Percentiles rank a stretch among this genome's conserved stretches.
Conservation (phyloP, 2,329 filamentous ascomycete species). For the Diaporthe ampelina region DNA sequence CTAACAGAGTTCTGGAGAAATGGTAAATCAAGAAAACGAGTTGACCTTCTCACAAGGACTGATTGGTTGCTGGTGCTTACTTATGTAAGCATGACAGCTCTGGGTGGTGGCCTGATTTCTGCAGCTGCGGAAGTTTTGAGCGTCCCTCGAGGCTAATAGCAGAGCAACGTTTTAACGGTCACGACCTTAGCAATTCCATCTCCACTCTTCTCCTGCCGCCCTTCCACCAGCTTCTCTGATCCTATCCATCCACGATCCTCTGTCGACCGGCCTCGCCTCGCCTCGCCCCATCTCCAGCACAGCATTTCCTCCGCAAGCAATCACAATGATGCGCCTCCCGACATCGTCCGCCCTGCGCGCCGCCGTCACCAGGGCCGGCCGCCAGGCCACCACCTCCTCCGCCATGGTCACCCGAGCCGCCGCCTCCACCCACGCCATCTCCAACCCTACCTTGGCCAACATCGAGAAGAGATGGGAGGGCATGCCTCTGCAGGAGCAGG, state of each 20-base stretch:
- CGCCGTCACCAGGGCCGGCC: slow-evolving; percentile 56
- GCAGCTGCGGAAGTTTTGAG: neutral
- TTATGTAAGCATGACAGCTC: slow-evolving; percentile 29
- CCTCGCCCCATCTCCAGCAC: slow-evolving; percentile 37
- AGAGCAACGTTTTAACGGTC: slow-evolving; percentile 40
- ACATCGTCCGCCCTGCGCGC: slow-evolving; percentile 66
- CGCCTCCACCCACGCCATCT: slow-evolving; percentile 89
- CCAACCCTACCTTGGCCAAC: slow-evolving; percentile 96
- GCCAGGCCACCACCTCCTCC: slow-evolving; percentile 52
- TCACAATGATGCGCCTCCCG: slow-evolving; percentile 68
- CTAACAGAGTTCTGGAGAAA: neutral
- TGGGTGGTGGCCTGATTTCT: slow-evolving; percentile 31
- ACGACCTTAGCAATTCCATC: slow-evolving; percentile 39
- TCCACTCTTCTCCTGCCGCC: slow-evolving; percentile 40
- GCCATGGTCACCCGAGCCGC: slow-evolving; percentile 62
- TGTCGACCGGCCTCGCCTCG: slow-evolving; percentile 43
- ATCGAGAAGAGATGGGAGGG: slow-evolving; percentile 99
- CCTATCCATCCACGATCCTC: slow-evolving; percentile 34
- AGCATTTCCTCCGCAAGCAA: slow-evolving; percentile 23
- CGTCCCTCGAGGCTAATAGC: neutral
- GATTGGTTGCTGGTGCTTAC: slow-evolving; percentile 6
- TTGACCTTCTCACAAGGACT: slow-evolving; percentile 34
- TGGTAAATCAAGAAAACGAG: slow-evolving; percentile 8
- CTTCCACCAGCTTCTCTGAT: slow-evolving; percentile 19
- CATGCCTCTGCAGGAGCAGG: slow-evolving; percentile 98